phyloP scores from a whole-genome alignment of 2,329 filamentous ascomycete species.

The Trichoderma koningiopsis region DNA sequence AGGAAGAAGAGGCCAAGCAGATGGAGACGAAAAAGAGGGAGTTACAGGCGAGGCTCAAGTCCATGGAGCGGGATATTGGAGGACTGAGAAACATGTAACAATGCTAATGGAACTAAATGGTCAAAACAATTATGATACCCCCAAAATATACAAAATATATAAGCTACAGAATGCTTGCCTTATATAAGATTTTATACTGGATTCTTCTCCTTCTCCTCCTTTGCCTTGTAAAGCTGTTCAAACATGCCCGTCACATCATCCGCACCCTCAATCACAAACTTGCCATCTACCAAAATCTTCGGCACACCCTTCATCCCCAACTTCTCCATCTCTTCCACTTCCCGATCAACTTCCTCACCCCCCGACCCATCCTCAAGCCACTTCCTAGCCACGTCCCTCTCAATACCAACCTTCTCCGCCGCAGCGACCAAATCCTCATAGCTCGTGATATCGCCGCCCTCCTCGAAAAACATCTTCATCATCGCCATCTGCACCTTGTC shows the following conservation, averaged over 20 bases:
- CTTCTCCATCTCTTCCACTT: constrained; percentile 54
- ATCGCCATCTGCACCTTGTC: constrained; percentile 62
- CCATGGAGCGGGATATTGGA: constrained; percentile 59
- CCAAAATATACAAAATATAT: not conserved
- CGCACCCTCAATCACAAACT: constrained; percentile 69
- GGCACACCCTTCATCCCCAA: constrained; percentile 68
- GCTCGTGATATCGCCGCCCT: constrained; percentile 64
- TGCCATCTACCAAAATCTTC: constrained; percentile 71
- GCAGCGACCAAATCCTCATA: constrained; percentile 54
- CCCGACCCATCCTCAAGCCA: constrained; percentile 59
- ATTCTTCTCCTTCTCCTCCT: constrained; percentile 33
- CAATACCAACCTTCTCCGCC: constrained; percentile 57
- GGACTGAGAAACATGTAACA: constrained; percentile 57
- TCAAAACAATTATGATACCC: constrained; percentile 16
- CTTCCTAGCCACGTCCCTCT: constrained; percentile 52
- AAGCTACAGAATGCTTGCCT: not conserved
- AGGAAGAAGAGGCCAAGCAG: constrained; percentile 66
- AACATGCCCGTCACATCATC: constrained; percentile 70
- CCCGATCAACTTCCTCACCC: constrained; percentile 58
- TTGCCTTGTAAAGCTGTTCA: constrained; percentile 61
- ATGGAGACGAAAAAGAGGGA: constrained; percentile 60
- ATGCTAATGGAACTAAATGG: not conserved
- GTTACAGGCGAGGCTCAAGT: constrained; percentile 53
- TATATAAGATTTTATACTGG: not conserved
- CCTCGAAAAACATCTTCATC: constrained; percentile 68